Evolutionary conservation across 2,329 filamentous ascomycete species (phyloP).

Genomic region (Magnaporthiopsis incrustans): DNA sequence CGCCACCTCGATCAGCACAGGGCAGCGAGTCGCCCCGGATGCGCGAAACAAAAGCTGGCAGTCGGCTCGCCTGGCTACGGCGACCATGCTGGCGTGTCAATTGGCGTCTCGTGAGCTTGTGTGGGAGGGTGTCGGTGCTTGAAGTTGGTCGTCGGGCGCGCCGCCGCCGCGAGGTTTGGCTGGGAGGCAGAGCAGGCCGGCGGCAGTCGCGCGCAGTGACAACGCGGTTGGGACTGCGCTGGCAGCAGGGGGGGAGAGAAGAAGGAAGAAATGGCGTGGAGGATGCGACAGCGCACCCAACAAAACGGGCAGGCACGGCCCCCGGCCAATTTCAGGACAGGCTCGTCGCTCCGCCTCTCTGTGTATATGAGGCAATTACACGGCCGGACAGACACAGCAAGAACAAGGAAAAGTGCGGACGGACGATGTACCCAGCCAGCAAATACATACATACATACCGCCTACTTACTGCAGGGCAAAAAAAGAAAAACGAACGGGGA

Average conservation of each 20-base stretch:
- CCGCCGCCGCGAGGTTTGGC: neutral
- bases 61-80: neutral
- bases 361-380: neutral
- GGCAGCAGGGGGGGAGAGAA: neutral
- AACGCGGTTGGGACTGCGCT: neutral
- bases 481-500: neutral
- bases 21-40: neutral
- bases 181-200: neutral
- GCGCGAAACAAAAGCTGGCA: neutral
- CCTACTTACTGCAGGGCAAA: no score
- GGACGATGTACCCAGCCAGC: no score
- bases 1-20: neutral
- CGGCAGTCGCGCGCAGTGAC: neutral
- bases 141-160: no score
- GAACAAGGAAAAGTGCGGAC: neutral
- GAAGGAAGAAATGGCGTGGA: neutral
- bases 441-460: no score
- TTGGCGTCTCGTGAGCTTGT: neutral
- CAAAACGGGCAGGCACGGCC: neutral
- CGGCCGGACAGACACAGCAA: neutral
- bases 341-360: neutral
- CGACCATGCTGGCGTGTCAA: slow-evolving; percentile 4
- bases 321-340: neutral
- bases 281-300: neutral
- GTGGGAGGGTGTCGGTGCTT: neutral